Base-by-base conservation (phyloP, 768 basidiomycete species). In the Pilatotrama ljubarskyi region DNA sequence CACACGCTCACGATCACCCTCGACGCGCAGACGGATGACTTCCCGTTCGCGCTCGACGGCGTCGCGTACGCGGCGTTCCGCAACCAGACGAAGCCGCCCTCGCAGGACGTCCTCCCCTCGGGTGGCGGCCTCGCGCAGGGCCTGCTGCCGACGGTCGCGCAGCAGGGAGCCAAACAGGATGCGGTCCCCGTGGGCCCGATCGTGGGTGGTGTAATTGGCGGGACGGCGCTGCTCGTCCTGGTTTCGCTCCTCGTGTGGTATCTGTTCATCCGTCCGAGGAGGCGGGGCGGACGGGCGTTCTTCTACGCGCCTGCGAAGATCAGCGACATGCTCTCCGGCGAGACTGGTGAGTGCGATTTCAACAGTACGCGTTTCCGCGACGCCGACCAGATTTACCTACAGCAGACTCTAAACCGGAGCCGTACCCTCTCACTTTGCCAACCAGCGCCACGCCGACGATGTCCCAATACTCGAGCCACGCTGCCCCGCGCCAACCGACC, bases 241-340 rank as follows among this genome's bases (percentile, higher is more conserved):
- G 22, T 55, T 14, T 32, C 42, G 41, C 53, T 55, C 18, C 42
- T 46, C 4, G 53, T 55, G 20, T 55, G 53, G 53, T 55, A 55
- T 42, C 9, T 55, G n/a, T 55, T 55, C 53, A 46, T 55, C 7
- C 53, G 53, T 20, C 53, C 53, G 20, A 32, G 53, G 53, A 15
- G 53, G 40, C 42, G 43, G 18, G 53, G 53, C 25, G 53, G 53
- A 5, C 53, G 53, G 8, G 41, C 53, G 29, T 55, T 55, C 53
- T 55, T 55, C 53, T 55, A 55, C 11, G 53, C 53, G 1, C 53
- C 53, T 18, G 53, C 42, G 13, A 55, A 55, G 42, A 55, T 55
- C 32, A 55, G 29, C 32, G 53, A 55, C 18, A 55, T 55, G 20
- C 42, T 55, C 18, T 44, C 53, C 9, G 40, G 53, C 42, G 53